Evolutionary conservation across 371 early-diverging fungal genomes (phyloP), one percentile per base, ranked within the genome.

Genomic region (Encephalitozoon cuniculi): DNA sequence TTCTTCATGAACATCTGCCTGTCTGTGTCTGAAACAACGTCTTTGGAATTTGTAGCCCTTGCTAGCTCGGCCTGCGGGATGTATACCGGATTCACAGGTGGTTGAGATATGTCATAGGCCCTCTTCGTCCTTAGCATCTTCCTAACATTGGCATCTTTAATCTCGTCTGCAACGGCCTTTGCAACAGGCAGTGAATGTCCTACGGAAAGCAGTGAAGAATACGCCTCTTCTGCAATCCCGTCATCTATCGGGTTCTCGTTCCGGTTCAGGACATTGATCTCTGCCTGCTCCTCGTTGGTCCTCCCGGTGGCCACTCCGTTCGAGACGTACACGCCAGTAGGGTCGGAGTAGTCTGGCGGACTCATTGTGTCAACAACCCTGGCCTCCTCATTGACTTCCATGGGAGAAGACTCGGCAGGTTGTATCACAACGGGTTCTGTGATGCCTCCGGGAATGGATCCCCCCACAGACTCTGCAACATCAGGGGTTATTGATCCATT

Each of bases 1-100:
- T 54, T 63, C n/a, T 25, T 32, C 26, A 28, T 39, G 37, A 23
- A 11, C 21, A 41, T 40, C 6, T 39, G 46, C 1, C 40, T 67
- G 21, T 64, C 64, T 11, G 40, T 21, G 1, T 49, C 68, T 6
- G 68, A 40, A 25, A 68, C 39, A 18, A 53, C 41, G 37, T 68
- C 52, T 12, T 53, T 43, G 15, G 66, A 15, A 18, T 54, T 37
- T 52, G 26, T 66, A 15, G 54, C 32, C 23, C 23, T 40, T 51
- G 46, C 65, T 3, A 74, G 41, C 9, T 74, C 52, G 28, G 26
- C 41, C 41, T 74, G 66, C 40, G 40, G 41, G 18, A 74, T 18
- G 41, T 71, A 26, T 1, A 9, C 37, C 15, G 32, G 43, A 25
- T 30, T 59, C 55, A 53, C 9, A 15, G 18, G 46, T 11, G 74